phyloP scores from a whole-genome alignment of 2,329 filamentous ascomycete species.

The Bertia moriformis region DNA sequence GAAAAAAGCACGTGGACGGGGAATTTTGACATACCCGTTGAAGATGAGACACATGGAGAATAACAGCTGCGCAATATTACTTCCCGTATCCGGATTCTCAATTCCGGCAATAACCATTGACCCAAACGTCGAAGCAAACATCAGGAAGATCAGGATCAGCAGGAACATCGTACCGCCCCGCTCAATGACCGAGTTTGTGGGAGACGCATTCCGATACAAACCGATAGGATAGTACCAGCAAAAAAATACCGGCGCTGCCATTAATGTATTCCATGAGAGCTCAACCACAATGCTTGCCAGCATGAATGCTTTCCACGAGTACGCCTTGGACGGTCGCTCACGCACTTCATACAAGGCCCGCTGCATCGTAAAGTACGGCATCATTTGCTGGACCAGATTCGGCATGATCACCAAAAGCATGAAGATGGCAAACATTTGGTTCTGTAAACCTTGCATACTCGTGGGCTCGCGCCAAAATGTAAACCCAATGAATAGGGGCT shows the following conservation, averaged over 20 bases:
- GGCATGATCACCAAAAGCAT: conserved; percentile 72
- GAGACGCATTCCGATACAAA: conserved; percentile 54
- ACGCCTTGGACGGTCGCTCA: conserved; percentile 71
- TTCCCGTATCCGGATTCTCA: conserved; percentile 60
- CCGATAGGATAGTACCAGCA: conserved; percentile 80
- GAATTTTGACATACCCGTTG: conserved; percentile 23
- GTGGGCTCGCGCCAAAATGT: conserved; percentile 62
- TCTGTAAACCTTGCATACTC: conserved; percentile 65
- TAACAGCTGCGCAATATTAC: conserved; percentile 61
- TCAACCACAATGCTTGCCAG: conserved; percentile 72
- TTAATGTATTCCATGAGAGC: conserved; percentile 68
- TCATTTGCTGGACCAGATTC: conserved; percentile 64
- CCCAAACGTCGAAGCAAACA: conserved; percentile 72
- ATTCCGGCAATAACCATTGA: conserved; percentile 65
- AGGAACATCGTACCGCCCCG: conserved; percentile 71
- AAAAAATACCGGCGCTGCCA: conserved; percentile 63
- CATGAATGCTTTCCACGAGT: conserved; percentile 77
- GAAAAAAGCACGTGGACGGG: conserved; percentile 1
- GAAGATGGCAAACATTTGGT: conserved; percentile 78
- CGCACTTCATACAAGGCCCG: conserved; percentile 72
- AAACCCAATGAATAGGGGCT: conserved; percentile 66
- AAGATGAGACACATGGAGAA: conserved; percentile 65
- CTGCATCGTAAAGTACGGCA: conserved; percentile 76
- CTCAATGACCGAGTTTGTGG: conserved; percentile 43
- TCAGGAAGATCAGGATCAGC: conserved; percentile 58